Conservation (phyloP, 495 filamentous ascomycete species). For the Opeltia flavorubescens region DNA sequence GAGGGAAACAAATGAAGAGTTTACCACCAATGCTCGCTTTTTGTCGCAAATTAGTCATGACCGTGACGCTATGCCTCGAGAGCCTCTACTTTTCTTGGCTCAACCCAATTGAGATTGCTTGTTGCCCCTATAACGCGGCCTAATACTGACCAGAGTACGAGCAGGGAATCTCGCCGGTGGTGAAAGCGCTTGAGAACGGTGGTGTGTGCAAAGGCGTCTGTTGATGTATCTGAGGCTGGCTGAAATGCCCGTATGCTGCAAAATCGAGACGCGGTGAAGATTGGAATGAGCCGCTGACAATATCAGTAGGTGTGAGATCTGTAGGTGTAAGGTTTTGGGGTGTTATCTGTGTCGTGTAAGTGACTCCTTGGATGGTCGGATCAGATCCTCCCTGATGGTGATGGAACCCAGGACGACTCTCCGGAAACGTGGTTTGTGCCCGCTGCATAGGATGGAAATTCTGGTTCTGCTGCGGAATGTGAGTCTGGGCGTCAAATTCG, state of each 20-base stretch:
- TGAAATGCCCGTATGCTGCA: background rate
- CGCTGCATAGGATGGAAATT: background rate
- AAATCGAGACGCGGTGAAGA: background rate
- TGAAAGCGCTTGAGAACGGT: background rate
- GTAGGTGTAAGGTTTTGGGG: background rate
- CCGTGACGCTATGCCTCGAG: too few relatives aligned
- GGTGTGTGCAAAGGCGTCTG: background rate
- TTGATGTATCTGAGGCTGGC: background rate
- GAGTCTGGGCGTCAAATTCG: constrained; percentile 1
- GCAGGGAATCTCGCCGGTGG: background rate
- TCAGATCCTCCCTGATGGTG: background rate
- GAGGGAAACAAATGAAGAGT: too few relatives aligned
- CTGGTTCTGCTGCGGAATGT: background rate
- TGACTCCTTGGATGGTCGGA: background rate
- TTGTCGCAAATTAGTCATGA: too few relatives aligned
- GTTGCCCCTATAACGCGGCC: too few relatives aligned
- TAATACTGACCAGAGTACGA: background rate
- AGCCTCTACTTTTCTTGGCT: too few relatives aligned
- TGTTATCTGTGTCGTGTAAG: background rate
- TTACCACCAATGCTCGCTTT: background rate
- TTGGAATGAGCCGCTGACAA: background rate
- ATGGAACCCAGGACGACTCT: background rate
- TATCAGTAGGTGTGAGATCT: background rate
- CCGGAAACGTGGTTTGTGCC: background rate
- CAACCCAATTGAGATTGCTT: too few relatives aligned